Conservation (phyloP, 768 basidiomycete genomes). For the Cystobasidium onofrii region DNA sequence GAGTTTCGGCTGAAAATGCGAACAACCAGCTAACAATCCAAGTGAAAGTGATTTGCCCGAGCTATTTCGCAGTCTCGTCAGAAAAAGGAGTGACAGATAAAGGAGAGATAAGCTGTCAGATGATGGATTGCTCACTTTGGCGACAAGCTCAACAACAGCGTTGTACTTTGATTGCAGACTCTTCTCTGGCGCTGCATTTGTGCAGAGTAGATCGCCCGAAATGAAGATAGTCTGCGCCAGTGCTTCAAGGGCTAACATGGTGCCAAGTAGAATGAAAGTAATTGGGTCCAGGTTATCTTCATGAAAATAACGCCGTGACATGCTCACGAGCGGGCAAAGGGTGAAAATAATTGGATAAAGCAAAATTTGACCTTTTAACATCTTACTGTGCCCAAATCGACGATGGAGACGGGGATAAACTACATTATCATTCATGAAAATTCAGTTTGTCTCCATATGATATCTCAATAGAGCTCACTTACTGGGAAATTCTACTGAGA, state of each 20-base stretch:
- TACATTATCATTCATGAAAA: neutral
- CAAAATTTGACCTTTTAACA: conserved; percentile 10
- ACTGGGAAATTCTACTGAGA: conserved; percentile 4
- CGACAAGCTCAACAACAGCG: neutral
- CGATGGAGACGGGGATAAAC: conserved; percentile 20
- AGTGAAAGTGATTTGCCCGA: neutral
- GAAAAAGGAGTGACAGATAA: too few species aligned
- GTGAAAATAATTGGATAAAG: conserved; percentile 11
- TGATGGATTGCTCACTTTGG: conserved; percentile 14
- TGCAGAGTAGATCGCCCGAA: conserved; percentile 1
- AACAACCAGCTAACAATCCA: conserved; percentile 16
- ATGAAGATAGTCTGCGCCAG: conserved; percentile 18
- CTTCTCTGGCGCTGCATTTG: conserved; percentile 15
- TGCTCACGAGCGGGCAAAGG: neutral
- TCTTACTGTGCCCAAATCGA: neutral
- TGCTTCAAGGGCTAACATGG: neutral
- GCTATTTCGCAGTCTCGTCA: too few species aligned
- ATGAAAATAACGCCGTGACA: neutral
- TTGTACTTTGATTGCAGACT: conserved; percentile 1
- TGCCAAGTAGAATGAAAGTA: conserved; percentile 6
- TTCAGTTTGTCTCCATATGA: neutral
- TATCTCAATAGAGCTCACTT: neutral
- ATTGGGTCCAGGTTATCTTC: neutral
- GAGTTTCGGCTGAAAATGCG: conserved; percentile 12
- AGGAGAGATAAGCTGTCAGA: too few species aligned